Conservation (phyloP, 2,329 filamentous ascomycete species). For the Colletotrichum limetticola region DNA sequence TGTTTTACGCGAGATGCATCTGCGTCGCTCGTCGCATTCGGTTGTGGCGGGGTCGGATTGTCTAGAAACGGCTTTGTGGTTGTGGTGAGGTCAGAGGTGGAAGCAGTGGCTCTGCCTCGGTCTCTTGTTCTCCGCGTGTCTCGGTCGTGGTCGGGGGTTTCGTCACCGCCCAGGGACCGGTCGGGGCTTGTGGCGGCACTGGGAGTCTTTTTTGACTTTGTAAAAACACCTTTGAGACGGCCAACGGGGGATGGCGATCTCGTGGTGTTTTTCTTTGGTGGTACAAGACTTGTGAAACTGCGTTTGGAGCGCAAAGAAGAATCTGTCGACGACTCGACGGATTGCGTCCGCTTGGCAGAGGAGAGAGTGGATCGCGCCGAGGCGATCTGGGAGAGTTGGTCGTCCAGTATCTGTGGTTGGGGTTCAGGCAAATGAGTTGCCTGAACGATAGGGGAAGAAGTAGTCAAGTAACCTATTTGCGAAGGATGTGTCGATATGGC, state of each 20-base stretch:
- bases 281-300: constrained; percentile 52
- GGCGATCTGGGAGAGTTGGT: constrained; percentile 40
- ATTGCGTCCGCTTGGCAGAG: constrained; percentile 46
- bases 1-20: constrained; percentile 27
- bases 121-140: constrained; percentile 22
- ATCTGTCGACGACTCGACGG: constrained; percentile 42
- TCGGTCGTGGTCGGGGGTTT: constrained; percentile 31
- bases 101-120: constrained; percentile 29
- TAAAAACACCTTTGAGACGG: constrained; percentile 78
- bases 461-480: constrained; percentile 74
- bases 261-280: constrained; percentile 56
- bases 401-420: constrained; percentile 52
- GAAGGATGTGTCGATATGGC: constrained; percentile 69
- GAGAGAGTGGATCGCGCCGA: constrained; percentile 50
- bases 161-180: constrained; percentile 35
- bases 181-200: constrained; percentile 56
- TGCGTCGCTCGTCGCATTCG: constrained; percentile 16
- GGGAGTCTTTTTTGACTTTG: constrained; percentile 60
- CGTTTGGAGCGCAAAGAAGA: constrained; percentile 42
- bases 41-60: constrained; percentile 12
- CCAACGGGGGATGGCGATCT: constrained; percentile 76
- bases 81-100: constrained; percentile 31
- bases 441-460: constrained; percentile 75
- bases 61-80: constrained; percentile 19
- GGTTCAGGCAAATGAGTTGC: constrained; percentile 62